A percentile compares a stretch with the other conserved stretches of the same genome.
Conservation (phyloP, 1,284 basidiomycete genomes). For the Violaceomyces palustris region DNA sequence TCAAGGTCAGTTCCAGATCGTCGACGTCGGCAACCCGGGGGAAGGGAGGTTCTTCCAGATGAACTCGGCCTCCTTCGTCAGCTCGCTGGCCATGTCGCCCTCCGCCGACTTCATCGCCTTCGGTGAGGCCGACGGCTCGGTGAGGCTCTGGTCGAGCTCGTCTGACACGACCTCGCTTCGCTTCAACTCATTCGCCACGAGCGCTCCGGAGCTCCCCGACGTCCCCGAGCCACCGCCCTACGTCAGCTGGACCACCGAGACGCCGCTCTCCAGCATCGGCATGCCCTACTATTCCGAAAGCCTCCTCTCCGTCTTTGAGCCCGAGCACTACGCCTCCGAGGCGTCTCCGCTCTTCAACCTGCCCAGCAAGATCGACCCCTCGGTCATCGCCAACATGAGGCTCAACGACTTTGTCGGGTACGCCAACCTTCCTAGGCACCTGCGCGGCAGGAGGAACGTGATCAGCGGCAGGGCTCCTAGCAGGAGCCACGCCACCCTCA, state of each 20-base stretch:
- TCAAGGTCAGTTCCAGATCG: slow-evolving; percentile 81
- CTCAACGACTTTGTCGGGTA: slow-evolving; percentile 84
- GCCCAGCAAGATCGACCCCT: slow-evolving; percentile 70
- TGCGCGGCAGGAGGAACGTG: slow-evolving; percentile 76
- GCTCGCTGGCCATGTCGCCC: slow-evolving; percentile 74
- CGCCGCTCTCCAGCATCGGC: slow-evolving; percentile 85
- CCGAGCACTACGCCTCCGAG: slow-evolving; percentile 34
- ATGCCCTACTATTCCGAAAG: slow-evolving; percentile 76
- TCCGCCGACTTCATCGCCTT: slow-evolving; percentile 86
- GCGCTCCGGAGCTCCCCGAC: slow-evolving; percentile 80
- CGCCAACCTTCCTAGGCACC: slow-evolving; percentile 73
- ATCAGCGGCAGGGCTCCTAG: slow-evolving; percentile 55
- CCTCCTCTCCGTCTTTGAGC: slow-evolving; percentile 72
- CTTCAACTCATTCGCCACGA: slow-evolving; percentile 82
- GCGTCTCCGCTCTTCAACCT: slow-evolving; percentile 59
- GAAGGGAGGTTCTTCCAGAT: slow-evolving; percentile 67
- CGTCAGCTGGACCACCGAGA: slow-evolving; percentile 74
- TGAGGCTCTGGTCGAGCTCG: slow-evolving; percentile 75
- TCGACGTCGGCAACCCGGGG: slow-evolving; percentile 71
- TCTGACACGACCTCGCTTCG: slow-evolving; percentile 55
- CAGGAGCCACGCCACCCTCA: slow-evolving; percentile 22
- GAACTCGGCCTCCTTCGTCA: slow-evolving; percentile 66
- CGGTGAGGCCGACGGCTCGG: slow-evolving; percentile 77
- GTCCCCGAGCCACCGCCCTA: slow-evolving; percentile 63
- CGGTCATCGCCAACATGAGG: slow-evolving; percentile 72